These are phyloP conservation scores for Penicillium sp. DNA, from an alignment of 2,329 filamentous ascomycete species.

Conservation along the genomic window DNA sequence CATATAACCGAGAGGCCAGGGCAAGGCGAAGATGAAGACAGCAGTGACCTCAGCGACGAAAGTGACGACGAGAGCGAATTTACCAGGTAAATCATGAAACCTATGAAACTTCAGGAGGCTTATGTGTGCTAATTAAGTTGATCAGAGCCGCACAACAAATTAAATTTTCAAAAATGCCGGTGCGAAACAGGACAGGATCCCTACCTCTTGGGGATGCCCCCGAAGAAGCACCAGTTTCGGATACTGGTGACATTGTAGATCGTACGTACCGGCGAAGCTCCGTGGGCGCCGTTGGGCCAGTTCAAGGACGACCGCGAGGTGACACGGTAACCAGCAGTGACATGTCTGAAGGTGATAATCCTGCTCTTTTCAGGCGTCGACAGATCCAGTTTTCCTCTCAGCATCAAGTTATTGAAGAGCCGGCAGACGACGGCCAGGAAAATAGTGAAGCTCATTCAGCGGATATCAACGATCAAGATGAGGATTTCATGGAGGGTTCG, in stretches of 20 bases:
- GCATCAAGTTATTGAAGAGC: slow-evolving; percentile 33
- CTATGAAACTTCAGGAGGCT: background rate
- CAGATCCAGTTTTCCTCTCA: slow-evolving; percentile 46
- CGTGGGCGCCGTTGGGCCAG: slow-evolving; percentile 51
- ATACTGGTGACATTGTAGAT: slow-evolving; percentile 47
- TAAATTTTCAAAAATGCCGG: slow-evolving; percentile 93
- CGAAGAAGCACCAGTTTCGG: slow-evolving; percentile 54
- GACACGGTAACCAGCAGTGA: slow-evolving; percentile 65
- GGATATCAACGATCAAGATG: slow-evolving; percentile 37
- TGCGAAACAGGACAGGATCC: slow-evolving; percentile 79
- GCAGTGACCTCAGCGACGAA: slow-evolving; percentile 63
- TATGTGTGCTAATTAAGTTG: slow-evolving; percentile 17
- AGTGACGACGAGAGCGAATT: slow-evolving; percentile 59
- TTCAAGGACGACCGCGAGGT: slow-evolving; percentile 52
- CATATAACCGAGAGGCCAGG: slow-evolving; percentile 50
- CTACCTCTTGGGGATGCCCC: slow-evolving; percentile 63
- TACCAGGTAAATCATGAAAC: slow-evolving; percentile 25
- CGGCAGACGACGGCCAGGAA: slow-evolving; percentile 20
- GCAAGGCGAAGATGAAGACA: slow-evolving; percentile 61
- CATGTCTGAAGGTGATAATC: slow-evolving; percentile 61
- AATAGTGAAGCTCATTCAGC: slow-evolving; percentile 25
- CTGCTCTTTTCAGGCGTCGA: slow-evolving; percentile 50
- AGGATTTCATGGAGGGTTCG: slow-evolving; percentile 48
- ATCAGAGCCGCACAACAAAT: slow-evolving; percentile 80
- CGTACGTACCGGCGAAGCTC: slow-evolving; percentile 53